Evolutionary conservation across 2,329 filamentous ascomycete genomes (phyloP).

Genomic region (Aspergillus fijiensis): DNA sequence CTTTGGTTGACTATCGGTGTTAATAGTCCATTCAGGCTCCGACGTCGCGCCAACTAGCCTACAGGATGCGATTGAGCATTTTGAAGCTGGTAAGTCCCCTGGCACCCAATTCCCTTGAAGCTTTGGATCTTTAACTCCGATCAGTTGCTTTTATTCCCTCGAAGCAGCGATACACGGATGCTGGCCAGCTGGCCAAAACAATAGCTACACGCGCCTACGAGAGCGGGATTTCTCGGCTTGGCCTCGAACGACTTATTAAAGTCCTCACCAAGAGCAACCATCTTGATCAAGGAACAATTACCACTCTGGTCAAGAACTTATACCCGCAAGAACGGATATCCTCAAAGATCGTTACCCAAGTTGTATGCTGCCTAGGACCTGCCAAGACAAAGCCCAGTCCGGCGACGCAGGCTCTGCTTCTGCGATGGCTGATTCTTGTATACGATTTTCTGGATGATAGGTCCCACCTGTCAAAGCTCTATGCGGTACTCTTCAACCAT

Average conservation of each 20-base stretch:
- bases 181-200: constrained; percentile 64
- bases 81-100: constrained; percentile 36
- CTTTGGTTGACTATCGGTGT: neutral
- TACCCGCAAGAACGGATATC: constrained; percentile 70
- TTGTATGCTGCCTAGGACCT: constrained; percentile 74
- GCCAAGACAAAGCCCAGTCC: constrained; percentile 73
- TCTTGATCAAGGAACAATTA: constrained; percentile 73
- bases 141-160: constrained; percentile 51
- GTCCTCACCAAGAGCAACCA: constrained; percentile 65
- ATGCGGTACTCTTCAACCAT: constrained; percentile 75
- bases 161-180: constrained; percentile 63
- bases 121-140: neutral
- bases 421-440: constrained; percentile 77
- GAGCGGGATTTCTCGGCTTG: constrained; percentile 62
- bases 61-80: constrained; percentile 36
- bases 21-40: constrained; percentile 9
- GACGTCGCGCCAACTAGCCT: constrained; percentile 25
- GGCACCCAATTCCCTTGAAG: too few species aligned
- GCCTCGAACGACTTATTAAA: constrained; percentile 64
- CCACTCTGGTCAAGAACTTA: constrained; percentile 67
- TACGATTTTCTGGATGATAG: constrained; percentile 69
- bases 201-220: constrained; percentile 65
- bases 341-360: constrained; percentile 59
- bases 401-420: constrained; percentile 66
- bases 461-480: constrained; percentile 65